A percentile compares a stretch with the other conserved stretches of the same genome.
Evolutionary conservation across 352 stramenopile species (phyloP).

Genomic region (Achlya hypogyna): DNA sequence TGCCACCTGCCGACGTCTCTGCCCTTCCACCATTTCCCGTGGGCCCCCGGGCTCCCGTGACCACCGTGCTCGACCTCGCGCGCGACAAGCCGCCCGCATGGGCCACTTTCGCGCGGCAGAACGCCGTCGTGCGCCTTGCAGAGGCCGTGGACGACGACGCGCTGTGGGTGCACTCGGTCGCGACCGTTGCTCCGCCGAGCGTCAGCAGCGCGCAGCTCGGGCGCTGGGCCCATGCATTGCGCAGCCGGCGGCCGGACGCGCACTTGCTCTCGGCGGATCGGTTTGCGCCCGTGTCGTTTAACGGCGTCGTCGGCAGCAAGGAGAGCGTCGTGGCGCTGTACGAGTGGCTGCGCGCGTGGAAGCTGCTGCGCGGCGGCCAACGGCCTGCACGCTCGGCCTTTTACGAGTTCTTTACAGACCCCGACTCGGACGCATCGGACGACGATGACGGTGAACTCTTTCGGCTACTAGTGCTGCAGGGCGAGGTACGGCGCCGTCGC

Average conservation of each 20-base stretch:
- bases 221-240: not conserved
- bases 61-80: not conserved
- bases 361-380: constrained; percentile 38
- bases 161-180: not conserved
- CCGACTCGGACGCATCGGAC: constrained; percentile 32
- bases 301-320: constrained; percentile 62
- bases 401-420: constrained; percentile 55
- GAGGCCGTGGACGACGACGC: not conserved
- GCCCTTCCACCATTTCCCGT: not conserved
- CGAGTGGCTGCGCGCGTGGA: constrained; percentile 71
- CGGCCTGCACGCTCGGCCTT: constrained; percentile 40
- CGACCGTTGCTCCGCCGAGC: not conserved
- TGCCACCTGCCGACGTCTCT: not conserved
- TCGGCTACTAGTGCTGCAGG: constrained; percentile 63
- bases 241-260: not conserved
- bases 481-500: constrained; percentile 22
- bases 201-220: not conserved
- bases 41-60: not conserved
- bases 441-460: constrained; percentile 52
- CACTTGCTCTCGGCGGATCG: constrained; percentile 37
- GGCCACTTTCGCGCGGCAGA: not conserved
- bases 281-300: constrained; percentile 45
- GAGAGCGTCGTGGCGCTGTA: constrained; percentile 46
- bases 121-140: not conserved
- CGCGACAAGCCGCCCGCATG: not conserved